Evolutionary conservation across 768 basidiomycete species (phyloP).

Genomic region (Pleurotus citrinopileatus): DNA sequence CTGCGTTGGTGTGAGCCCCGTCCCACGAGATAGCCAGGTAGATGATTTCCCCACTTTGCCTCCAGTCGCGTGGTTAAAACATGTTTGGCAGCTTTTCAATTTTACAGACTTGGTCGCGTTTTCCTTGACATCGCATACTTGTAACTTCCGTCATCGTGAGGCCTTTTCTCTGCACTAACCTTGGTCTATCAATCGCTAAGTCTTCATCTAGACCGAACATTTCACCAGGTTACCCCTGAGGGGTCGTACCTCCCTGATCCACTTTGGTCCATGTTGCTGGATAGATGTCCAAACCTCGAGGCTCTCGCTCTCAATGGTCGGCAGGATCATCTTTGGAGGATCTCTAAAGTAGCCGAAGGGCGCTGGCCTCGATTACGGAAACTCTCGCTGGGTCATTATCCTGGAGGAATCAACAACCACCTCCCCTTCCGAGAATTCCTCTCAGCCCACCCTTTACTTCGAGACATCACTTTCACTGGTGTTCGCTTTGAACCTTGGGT

Average conservation of each 20-base stretch:
- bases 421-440: conserved; percentile 66
- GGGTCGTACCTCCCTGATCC: conserved; percentile 46
- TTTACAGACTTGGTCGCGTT: conserved; percentile 64
- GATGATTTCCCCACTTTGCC: conserved; percentile 17
- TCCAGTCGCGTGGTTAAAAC: conserved; percentile 5
- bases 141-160: conserved; percentile 9
- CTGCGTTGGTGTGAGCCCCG: conserved; percentile 58
- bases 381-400: conserved; percentile 49
- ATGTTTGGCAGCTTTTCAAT: conserved; percentile 55
- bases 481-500: conserved; percentile 15
- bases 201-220: background rate
- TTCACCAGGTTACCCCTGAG: conserved; percentile 19
- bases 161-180: background rate
- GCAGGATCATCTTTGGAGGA: conserved; percentile 13
- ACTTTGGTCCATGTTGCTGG: conserved; percentile 71
- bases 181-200: background rate
- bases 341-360: conserved; percentile 51
- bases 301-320: conserved; percentile 54
- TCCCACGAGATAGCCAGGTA: conserved; percentile 59
- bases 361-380: conserved; percentile 66
- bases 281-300: conserved; percentile 61
- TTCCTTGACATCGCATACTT: conserved; percentile 34
- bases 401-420: conserved; percentile 30
- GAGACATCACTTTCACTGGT: conserved; percentile 47
- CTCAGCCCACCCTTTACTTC: conserved; percentile 56